These are phyloP conservation scores for Gossypium rotundifolium DNA, from an alignment of 345 rosid species.

Conservation along the genomic window DNA sequence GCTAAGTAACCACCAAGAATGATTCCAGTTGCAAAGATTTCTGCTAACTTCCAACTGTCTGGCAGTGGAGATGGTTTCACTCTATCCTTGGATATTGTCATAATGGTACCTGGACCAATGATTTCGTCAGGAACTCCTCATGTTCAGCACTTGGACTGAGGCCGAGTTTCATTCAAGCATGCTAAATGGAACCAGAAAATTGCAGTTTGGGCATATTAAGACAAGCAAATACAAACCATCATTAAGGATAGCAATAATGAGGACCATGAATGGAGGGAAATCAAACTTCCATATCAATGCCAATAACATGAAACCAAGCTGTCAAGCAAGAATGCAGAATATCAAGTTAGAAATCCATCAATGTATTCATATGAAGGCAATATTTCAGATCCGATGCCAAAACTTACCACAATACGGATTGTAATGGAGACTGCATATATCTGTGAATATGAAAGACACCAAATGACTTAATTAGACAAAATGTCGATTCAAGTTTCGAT, in stretches of 20 bases:
- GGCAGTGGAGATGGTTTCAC: conserved; percentile 62
- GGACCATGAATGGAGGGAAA: conserved; percentile 67
- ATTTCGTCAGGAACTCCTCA: background rate
- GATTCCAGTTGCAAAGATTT: conserved; percentile 52
- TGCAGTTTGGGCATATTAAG: background rate
- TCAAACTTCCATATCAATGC: conserved; percentile 67
- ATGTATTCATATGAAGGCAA: background rate
- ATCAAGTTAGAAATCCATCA: background rate
- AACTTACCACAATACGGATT: conserved; percentile 74
- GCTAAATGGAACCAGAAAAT: background rate
- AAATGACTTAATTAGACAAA: conserved; percentile 3
- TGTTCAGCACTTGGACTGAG: background rate
- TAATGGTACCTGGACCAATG: conserved; percentile 40
- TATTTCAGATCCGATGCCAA: background rate
- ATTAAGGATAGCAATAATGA: conserved; percentile 54
- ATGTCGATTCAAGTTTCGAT: background rate
- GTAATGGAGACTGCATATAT: conserved; percentile 88
- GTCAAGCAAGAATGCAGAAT: conserved; percentile 8
- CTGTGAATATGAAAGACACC: conserved; percentile 31
- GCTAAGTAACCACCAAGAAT: conserved; percentile 57
- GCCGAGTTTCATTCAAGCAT: background rate
- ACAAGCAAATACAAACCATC: conserved; percentile 33
- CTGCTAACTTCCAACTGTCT: conserved; percentile 56
- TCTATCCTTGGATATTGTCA: conserved; percentile 61
- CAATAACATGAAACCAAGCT: conserved; percentile 62